phyloP scores from a whole-genome alignment of 257 asterid species.

The Solanum paucissectum region DNA sequence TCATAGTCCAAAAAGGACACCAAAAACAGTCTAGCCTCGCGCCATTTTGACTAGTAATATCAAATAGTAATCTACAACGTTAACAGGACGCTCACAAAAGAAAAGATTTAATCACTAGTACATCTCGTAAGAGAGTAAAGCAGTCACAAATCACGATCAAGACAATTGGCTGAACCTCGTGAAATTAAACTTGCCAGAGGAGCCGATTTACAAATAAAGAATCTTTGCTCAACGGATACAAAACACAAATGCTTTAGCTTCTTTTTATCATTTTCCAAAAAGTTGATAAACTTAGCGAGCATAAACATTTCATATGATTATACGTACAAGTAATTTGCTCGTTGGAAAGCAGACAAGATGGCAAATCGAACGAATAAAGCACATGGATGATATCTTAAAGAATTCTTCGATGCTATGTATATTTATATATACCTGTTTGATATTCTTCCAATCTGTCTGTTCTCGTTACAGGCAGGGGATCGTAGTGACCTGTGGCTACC shows the following conservation, averaged over 20 bases:
- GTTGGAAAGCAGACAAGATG: background rate
- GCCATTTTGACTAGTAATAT: background rate
- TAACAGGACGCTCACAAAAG: background rate
- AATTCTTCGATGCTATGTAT: background rate
- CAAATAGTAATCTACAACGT: background rate
- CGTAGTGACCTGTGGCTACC: conserved; percentile 75
- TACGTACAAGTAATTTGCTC: background rate
- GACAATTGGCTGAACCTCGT: background rate
- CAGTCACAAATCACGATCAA: background rate
- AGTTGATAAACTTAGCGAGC: background rate
- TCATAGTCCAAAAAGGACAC: background rate
- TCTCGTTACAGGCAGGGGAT: conserved; percentile 36
- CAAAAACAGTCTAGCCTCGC: background rate
- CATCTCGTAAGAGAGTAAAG: background rate
- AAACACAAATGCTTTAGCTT: background rate
- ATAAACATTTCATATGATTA: background rate
- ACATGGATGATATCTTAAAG: background rate
- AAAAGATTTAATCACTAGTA: background rate
- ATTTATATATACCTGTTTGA: conserved; percentile 34
- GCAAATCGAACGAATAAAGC: background rate
- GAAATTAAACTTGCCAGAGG: background rate
- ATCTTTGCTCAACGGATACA: background rate
- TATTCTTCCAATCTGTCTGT: conserved; percentile 41
- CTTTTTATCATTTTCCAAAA: background rate
- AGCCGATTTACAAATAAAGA: background rate